Evolutionary conservation across 1,139 yeast genomes (phyloP).

Genomic region (Lodderomyces beijingensis): DNA sequence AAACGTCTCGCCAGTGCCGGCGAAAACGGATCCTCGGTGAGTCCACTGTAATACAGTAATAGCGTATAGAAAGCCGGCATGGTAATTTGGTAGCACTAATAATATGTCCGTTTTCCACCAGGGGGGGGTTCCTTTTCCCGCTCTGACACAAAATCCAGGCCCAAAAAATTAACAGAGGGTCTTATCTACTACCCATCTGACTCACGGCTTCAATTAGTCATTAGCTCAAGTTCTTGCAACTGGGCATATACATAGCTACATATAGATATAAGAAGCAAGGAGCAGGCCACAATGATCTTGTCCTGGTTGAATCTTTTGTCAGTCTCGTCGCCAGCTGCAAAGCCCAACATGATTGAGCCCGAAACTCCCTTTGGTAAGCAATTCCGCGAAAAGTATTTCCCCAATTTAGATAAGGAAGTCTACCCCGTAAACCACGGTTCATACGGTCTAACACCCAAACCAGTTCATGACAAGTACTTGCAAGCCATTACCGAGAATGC

Average conservation of each 20-base stretch:
- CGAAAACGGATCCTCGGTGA: too few species aligned
- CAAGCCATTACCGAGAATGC: conserved; percentile 24
- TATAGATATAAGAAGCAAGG: not conserved
- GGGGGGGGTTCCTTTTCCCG: too few species aligned
- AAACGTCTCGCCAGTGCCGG: too few species aligned
- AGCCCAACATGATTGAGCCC: conserved; percentile 5
- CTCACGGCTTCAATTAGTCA: not conserved
- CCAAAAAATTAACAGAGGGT: too few species aligned
- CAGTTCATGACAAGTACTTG: conserved; percentile 26
- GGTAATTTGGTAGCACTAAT: too few species aligned
- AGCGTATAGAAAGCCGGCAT: too few species aligned
- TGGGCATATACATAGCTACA: not conserved
- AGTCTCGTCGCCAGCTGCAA: conserved; percentile 1
- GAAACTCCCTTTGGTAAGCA: conserved; percentile 45
- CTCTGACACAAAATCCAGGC: too few species aligned
- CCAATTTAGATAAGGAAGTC: conserved; percentile 29
- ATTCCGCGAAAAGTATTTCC: conserved; percentile 45
- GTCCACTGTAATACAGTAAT: too few species aligned
- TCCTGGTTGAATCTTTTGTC: too few species aligned
- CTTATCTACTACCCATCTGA: too few species aligned
- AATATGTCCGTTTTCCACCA: too few species aligned
- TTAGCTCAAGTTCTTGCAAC: not conserved
- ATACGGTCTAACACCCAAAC: conserved; percentile 46
- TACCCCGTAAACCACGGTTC: conserved; percentile 53
- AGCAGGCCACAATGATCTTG: too few species aligned